These are phyloP conservation scores for Cutaneotrichosporon sp. DNA, from an alignment of 1,284 basidiomycete genomes.

Conservation along the genomic window DNA sequence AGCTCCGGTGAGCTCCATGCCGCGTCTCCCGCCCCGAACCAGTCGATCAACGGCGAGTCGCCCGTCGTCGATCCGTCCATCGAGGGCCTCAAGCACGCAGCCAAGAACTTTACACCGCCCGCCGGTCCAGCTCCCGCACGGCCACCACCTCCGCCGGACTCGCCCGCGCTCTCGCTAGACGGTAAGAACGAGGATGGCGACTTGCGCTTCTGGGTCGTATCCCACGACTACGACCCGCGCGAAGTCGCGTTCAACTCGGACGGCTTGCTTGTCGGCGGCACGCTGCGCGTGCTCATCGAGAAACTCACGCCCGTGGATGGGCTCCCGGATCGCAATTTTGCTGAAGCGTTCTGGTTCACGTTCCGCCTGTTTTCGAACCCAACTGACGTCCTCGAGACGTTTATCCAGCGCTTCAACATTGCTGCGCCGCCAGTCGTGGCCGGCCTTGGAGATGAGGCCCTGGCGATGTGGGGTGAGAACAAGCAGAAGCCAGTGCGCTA, in stretches of 20 bases:
- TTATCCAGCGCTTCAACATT: slow-evolving; percentile 80
- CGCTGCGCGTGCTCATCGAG: slow-evolving; percentile 81
- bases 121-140: slow-evolving; percentile 10
- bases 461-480: slow-evolving; percentile 73
- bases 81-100: slow-evolving; percentile 20
- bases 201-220: slow-evolving; percentile 47
- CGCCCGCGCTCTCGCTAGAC: slow-evolving; percentile 11
- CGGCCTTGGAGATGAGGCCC: slow-evolving; percentile 57
- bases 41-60: slow-evolving; percentile 15
- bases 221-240: slow-evolving; percentile 58
- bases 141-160: slow-evolving; percentile 6
- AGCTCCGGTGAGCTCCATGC: slow-evolving; percentile 10
- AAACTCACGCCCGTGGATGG: slow-evolving; percentile 95
- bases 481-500: slow-evolving; percentile 86
- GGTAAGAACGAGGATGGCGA: slow-evolving; percentile 29
- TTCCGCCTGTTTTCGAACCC: slow-evolving; percentile 92
- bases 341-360: slow-evolving; percentile 88
- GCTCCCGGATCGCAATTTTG: slow-evolving; percentile 74
- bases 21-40: slow-evolving; percentile 1
- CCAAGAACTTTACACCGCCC: slow-evolving; percentile 12
- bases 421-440: slow-evolving; percentile 45
- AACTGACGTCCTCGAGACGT: slow-evolving; percentile 67
- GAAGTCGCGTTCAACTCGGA: slow-evolving; percentile 90
- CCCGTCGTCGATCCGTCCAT: slow-evolving; percentile 7
- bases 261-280: slow-evolving; percentile 85